These are phyloP conservation scores for Chrysanthemum seticuspe DNA, from an alignment of 129 eudicot genomes.

Conservation along the genomic window DNA sequence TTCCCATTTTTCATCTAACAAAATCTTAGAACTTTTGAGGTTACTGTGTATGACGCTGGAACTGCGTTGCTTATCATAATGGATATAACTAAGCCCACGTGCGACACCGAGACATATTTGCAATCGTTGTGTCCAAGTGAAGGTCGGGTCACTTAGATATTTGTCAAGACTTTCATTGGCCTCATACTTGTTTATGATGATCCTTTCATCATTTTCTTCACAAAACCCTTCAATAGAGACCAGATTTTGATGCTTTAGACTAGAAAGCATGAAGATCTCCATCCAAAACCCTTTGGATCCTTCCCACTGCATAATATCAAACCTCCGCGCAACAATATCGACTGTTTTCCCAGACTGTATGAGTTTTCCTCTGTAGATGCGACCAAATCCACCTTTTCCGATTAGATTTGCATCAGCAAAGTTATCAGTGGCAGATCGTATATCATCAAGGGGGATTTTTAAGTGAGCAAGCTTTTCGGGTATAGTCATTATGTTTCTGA, in stretches of 20 bases:
- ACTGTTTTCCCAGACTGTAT: background rate
- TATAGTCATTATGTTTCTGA: background rate
- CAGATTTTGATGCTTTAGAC: background rate
- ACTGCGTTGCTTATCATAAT: background rate
- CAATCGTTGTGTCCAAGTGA: too few species aligned
- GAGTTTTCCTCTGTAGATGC: background rate
- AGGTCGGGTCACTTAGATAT: too few species aligned
- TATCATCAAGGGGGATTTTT: background rate
- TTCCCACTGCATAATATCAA: fast-evolving
- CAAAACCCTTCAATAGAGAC: background rate
- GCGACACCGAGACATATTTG: too few species aligned
- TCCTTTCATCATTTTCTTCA: background rate
- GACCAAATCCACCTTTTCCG: background rate
- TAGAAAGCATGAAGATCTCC: too few species aligned
- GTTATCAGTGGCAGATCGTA: background rate
- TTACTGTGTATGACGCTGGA: background rate
- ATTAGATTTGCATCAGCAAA: background rate
- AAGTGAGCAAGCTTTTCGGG: background rate
- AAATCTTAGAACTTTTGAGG: background rate
- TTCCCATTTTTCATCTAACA: background rate
- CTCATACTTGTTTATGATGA: background rate
- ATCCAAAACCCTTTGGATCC: background rate
- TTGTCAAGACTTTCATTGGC: background rate
- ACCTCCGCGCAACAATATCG: background rate
- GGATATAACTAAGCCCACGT: background rate